phyloP scores from a whole-genome alignment of 1,139 yeast species.

The Debaryomycetaceae sp. region DNA sequence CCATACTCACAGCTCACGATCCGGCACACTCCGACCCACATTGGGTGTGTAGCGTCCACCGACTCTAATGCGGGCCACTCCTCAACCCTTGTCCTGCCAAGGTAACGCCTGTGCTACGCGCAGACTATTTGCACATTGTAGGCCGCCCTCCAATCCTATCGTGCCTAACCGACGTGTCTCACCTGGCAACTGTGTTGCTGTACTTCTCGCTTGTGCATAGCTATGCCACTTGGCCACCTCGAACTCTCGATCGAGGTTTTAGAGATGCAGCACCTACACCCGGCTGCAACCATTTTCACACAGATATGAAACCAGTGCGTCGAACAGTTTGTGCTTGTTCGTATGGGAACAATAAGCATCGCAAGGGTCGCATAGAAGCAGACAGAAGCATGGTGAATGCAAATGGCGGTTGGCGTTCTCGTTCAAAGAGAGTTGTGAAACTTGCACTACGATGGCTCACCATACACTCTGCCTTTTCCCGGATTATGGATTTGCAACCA shows the following conservation, averaged over 20 bases:
- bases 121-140: too few relatives aligned
- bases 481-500: not conserved
- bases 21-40: too few relatives aligned
- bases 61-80: too few relatives aligned
- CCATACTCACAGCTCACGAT: too few relatives aligned
- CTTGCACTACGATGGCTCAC: too few relatives aligned
- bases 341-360: not conserved
- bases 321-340: not conserved
- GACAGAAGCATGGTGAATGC: not conserved
- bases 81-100: too few relatives aligned
- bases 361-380: not conserved
- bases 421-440: too few relatives aligned
- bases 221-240: not conserved
- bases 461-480: not conserved
- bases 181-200: not conserved
- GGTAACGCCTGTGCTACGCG: too few relatives aligned
- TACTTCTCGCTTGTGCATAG: not conserved
- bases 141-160: not conserved
- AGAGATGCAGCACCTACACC: not conserved
- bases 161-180: not conserved
- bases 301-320: not conserved
- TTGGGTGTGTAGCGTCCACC: too few relatives aligned
- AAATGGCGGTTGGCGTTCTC: too few relatives aligned
- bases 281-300: not conserved
- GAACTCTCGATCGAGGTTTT: not conserved